Percentiles rank a stretch among this genome's conserved stretches.
phyloP scores from a whole-genome alignment of 306 rosid genomes.

The Pachyrhizus erosus region DNA sequence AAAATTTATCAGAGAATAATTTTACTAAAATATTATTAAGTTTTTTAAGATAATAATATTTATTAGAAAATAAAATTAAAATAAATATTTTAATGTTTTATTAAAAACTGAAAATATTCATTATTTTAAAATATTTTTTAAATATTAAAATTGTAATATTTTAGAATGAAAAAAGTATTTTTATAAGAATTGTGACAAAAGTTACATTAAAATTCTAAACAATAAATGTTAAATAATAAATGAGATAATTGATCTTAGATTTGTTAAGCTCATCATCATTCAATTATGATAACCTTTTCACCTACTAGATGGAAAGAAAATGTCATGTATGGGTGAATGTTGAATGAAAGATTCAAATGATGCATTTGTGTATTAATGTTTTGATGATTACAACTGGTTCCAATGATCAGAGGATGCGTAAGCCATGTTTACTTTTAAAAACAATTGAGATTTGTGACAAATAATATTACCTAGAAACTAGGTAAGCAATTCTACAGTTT shows the following conservation, averaged over 20 bases:
- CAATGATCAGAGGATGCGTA: conserved; percentile 2
- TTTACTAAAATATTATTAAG: too few species aligned
- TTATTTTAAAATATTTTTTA: background rate
- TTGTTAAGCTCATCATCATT: background rate
- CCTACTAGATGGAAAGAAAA: background rate
- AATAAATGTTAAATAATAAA: background rate
- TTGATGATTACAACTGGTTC: background rate
- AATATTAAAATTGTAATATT: too few species aligned
- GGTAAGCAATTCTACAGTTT: background rate
- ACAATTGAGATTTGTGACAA: background rate
- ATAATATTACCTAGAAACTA: conserved; percentile 24
- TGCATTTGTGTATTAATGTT: background rate
- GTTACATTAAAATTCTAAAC: background rate
- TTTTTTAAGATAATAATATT: too few species aligned
- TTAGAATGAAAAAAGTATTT: background rate
- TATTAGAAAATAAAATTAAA: too few species aligned
- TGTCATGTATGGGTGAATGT: background rate
- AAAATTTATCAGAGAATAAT: too few species aligned
- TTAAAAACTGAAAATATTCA: too few species aligned
- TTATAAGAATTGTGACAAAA: background rate
- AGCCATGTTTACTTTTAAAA: background rate
- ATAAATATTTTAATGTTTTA: too few species aligned
- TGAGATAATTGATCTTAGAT: background rate
- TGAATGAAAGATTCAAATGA: background rate
- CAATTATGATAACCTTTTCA: background rate